Evolutionary conservation across 768 basidiomycete species (phyloP), one percentile per base, ranked within the genome.

Genomic region (Trametes maxima): DNA sequence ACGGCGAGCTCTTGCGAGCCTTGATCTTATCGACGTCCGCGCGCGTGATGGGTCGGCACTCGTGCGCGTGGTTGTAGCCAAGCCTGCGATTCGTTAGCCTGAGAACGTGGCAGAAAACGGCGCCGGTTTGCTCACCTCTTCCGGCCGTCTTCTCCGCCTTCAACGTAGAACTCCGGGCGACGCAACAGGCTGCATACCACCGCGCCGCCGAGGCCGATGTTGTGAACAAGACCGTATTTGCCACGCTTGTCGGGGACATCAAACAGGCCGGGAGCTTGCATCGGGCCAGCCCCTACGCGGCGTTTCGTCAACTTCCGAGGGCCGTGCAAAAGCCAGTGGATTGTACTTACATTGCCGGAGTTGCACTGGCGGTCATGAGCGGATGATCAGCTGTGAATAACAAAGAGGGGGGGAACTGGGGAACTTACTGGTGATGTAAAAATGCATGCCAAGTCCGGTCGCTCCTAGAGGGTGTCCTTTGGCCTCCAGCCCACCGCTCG

Each of bases 381-480:
- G 47, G 36, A 36, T 48, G 13, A 48, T 64, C 24, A 46, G 60
- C 19, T 44, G 14, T 24, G 21, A 14, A 49, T 28, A 3, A n/a
- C 28, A 3, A n/a, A 3, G 3, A 28, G 8, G 24, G 24, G 13
- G 17, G 17, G 21, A 24, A 17, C 0, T 35, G 14, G 8, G 45
- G 35, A 4, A 73, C 86, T 44, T 68, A 89, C 89, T 91, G 67
- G 86, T 83, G 63, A 92, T 89, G 68, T 90, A 92, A 74, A 92
- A 92, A 70, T 93, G 90, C 91, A 92, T 92, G 25, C 88, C 90
- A 14, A 93, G 75, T 1, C 91, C 91, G 17, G 89, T 92, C 0
- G 91, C 90, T 40, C 91, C 90, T 19, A 93, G 80, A 2, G 92
- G 92, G 69, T 94, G 90, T 2, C 92, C 92, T 69, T 93, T 94